phyloP scores from a whole-genome alignment of 306 rosid genomes.

The Albizia julibrissin region DNA sequence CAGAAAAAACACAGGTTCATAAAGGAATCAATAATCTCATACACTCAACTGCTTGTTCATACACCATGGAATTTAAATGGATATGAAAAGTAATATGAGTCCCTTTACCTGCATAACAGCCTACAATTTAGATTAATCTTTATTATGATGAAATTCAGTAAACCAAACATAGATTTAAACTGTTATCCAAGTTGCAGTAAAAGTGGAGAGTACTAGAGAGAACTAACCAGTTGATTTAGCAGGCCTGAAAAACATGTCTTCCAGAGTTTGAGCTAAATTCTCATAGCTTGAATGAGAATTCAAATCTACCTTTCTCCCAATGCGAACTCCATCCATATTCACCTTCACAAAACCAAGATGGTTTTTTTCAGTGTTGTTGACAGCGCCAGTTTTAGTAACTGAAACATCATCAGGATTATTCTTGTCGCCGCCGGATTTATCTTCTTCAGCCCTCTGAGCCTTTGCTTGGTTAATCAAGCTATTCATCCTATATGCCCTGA shows the following conservation, averaged over 20 bases:
- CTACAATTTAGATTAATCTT: background rate
- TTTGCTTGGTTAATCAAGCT: slow-evolving; percentile 67
- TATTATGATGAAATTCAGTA: background rate
- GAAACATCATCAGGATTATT: slow-evolving; percentile 43
- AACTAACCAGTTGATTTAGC: slow-evolving; percentile 41
- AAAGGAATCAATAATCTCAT: background rate
- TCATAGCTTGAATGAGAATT: slow-evolving; percentile 70
- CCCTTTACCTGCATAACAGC: background rate
- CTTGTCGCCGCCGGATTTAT: slow-evolving; percentile 33
- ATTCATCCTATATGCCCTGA: slow-evolving; percentile 65
- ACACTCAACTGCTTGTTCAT: background rate
- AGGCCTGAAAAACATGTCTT: slow-evolving; percentile 65
- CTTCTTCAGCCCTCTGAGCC: slow-evolving; percentile 52
- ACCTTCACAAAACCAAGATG: slow-evolving; percentile 67
- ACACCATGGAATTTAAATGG: background rate
- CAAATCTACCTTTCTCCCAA: slow-evolving; percentile 70
- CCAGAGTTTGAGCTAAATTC: slow-evolving; percentile 59
- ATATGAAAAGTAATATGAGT: too few relatives aligned
- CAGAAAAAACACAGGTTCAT: slow-evolving; percentile 1
- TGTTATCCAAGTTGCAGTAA: background rate
- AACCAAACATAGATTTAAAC: background rate
- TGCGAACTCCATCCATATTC: slow-evolving; percentile 63
- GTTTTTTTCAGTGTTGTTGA: slow-evolving; percentile 42
- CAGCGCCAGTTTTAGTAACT: slow-evolving; percentile 34
- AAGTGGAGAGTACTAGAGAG: background rate